Evolutionary conservation across 768 basidiomycete species (phyloP), one percentile per base, ranked within the genome.

Genomic region (Termitomyces sp.): DNA sequence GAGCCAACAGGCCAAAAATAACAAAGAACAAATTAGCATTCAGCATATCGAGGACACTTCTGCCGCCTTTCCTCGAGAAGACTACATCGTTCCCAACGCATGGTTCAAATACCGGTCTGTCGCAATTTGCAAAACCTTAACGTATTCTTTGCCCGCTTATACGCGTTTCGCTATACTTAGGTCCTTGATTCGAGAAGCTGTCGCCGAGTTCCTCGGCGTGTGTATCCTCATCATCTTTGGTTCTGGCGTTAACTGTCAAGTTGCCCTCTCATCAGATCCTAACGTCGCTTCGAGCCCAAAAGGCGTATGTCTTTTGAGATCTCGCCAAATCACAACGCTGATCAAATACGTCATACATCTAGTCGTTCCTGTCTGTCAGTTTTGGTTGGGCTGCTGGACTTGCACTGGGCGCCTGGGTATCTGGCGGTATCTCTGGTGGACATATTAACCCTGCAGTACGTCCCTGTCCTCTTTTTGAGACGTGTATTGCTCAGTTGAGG

Each of bases 371-470:
- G 5, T 79, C 82, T 16, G 72, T 83, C 55, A 77, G 71, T 61
- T 74, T 85, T 46, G 82, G 81, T 40, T 87, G 85, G 84, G 84
- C 76, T 5, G 68, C 77, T 56, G 85, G 87, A 28, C 75, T 82
- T 4, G 82, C 84, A 9, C 73, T 89, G 69, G 89, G 86, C 35
- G 87, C 86, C 10, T 90, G 86, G 86, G 77, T 84, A 3, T 79
- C 79, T 23, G 79, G 79, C 51, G 84, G 85, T 49, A 79, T 88
- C 58, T 89, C 89, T 49, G 88, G 87, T 6, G 89, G 87, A 32
- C 89, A 91, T 65, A 81, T 89, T 61, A 90, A 90, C 66, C 88
- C 88, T 38, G 85, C 86, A 35, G 87, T 85, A 69, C 18, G 78
- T 72, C 9, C 23, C 5, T 40, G 38, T 38, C 50, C 20, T 20